Base-by-base conservation (phyloP, 2,329 filamentous ascomycete species). In the Hypoxylon sp. region DNA sequence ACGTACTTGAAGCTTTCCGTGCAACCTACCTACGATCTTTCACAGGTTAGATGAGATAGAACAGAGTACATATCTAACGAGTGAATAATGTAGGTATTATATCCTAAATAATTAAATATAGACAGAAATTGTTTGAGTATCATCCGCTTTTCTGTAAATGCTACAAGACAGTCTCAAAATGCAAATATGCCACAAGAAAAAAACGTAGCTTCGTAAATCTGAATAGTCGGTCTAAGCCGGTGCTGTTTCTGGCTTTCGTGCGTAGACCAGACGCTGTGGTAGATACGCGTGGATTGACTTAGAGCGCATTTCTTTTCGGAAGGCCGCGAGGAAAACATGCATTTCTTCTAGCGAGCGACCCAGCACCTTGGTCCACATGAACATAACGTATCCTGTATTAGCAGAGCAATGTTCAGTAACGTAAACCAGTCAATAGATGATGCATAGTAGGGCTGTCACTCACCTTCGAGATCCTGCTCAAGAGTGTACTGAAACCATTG, bases 401-500 rank as follows among this genome's bases (percentile, higher is more conserved):
- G n/a, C 8, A 8, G 4, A 40, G 33, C 18, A 52, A 30, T 32
- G 12, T 18, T 52, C 51, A 62, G 33, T 5, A 28, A 16, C 28
- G 4, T 33, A 20, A 16, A 2, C 26, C 24, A 9, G n/a, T 7
- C 18, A 4, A 12, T 11, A 26, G 26, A 18, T 6, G 20, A 33
- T 32, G 9, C 9, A 33, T 6, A 16, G 3, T 18, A 33, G 12
- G 12, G 16, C 11, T 14, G 11, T 20, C 18, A 36, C 61, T 65
- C 45, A 63, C 66, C 68, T 59, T 70, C 68, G 1, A 70, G 42
- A 22, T 70, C 68, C 14, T 70, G 65, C 46, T 70, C 68, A 5
- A 70, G 53, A 16, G 57, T 66, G 26, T 64, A 70, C 24, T 70
- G 68, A 18, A 63, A 63, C 68, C 68, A 77, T 40, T 74, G 68